phyloP scores from a whole-genome alignment of 2,329 filamentous ascomycete species.

The Periconia digitata region DNA sequence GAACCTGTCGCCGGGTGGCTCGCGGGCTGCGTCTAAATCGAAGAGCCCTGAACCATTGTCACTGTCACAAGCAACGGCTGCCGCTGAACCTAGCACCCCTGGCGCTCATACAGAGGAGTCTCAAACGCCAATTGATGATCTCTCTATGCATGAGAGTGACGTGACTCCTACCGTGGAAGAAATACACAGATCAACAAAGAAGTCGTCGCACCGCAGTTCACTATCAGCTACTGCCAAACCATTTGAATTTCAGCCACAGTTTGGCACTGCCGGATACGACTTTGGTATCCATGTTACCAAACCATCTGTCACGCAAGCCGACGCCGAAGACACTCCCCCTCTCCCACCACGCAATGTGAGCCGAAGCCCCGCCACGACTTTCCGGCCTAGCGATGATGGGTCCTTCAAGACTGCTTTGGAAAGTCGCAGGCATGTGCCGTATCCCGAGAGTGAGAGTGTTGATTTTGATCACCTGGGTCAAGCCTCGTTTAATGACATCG shows the following conservation, averaged over 20 bases:
- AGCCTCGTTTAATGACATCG: constrained; percentile 77
- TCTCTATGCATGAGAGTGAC: constrained; percentile 30
- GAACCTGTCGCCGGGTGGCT: constrained; percentile 35
- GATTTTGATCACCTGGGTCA: constrained; percentile 40
- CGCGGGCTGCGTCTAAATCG: constrained; percentile 25
- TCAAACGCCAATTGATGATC: constrained; percentile 22
- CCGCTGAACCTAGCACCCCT: constrained; percentile 15
- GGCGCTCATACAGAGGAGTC: constrained; percentile 3
- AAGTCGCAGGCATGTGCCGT: constrained; percentile 32
- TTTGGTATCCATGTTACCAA: constrained; percentile 44
- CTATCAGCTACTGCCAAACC: constrained; percentile 72
- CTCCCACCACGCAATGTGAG: constrained; percentile 25
- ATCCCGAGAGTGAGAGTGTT: constrained; percentile 41
- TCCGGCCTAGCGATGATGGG: constrained; percentile 43
- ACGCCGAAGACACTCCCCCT: constrained; percentile 23
- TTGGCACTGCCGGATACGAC: constrained; percentile 33
- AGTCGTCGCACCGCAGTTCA: constrained; percentile 49
- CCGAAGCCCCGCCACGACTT: constrained; percentile 43
- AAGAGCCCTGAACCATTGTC: constrained; percentile 29
- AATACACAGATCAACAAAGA: constrained; percentile 26
- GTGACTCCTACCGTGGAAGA: constrained; percentile 34
- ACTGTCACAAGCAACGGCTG: constrained; percentile 13
- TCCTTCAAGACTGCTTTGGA: constrained; percentile 43
- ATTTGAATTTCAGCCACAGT: constrained; percentile 56
- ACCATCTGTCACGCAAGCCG: constrained; percentile 30